Evolutionary conservation across 1,139 yeast species (phyloP).

Genomic region (Magnusiomyces ingens): DNA sequence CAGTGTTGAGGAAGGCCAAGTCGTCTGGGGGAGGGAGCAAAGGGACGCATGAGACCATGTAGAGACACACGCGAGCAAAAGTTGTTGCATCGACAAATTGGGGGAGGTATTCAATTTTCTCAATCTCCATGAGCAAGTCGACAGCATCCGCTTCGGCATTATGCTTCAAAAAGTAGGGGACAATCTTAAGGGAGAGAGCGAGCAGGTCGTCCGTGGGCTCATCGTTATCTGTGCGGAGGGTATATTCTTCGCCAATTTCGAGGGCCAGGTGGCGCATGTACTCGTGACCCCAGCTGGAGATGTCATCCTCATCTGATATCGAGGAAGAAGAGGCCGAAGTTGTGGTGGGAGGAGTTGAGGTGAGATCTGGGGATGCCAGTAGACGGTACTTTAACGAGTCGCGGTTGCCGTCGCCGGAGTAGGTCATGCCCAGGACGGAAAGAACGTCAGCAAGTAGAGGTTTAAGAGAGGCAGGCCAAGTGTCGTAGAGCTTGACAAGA

Average conservation of each 20-base stretch:
- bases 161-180: constrained; percentile 85
- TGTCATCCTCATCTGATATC: constrained; percentile 37
- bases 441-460: constrained; percentile 69
- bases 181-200: constrained; percentile 65
- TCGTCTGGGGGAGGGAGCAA: constrained; percentile 95
- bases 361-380: constrained; percentile 37
- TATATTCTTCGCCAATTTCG: constrained; percentile 86
- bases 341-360: background rate
- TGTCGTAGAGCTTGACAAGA: constrained; percentile 56
- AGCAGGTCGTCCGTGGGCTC: constrained; percentile 42
- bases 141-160: constrained; percentile 99
- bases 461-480: constrained; percentile 49
- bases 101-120: constrained; percentile 74
- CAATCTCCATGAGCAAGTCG: constrained; percentile 83
- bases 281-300: constrained; percentile 96
- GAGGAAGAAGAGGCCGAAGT: background rate
- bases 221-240: constrained; percentile 52
- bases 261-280: constrained; percentile 92
- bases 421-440: constrained; percentile 94
- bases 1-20: constrained; percentile 76
- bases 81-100: constrained; percentile 81
- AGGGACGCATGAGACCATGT: constrained; percentile 94
- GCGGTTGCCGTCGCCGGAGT: constrained; percentile 73
- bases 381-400: constrained; percentile 81
- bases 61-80: constrained; percentile 82